A percentile compares a stretch with the other conserved stretches of the same genome.
phyloP scores from a whole-genome alignment of 176 grass and related monocot species.

The Lolium perenne region DNA sequence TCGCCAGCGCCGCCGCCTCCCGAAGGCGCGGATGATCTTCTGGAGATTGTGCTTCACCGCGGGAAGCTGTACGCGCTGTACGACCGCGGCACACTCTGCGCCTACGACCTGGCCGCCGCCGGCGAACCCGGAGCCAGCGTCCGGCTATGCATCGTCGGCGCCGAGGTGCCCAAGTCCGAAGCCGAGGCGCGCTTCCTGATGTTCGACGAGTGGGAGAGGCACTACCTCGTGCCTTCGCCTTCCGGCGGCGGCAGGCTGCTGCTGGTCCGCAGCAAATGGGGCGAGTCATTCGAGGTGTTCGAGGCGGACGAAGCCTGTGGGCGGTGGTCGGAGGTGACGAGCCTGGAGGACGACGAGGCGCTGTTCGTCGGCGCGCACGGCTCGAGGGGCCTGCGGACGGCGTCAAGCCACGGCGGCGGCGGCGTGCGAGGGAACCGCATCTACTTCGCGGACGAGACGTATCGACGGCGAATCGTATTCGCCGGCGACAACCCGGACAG shows the following conservation, averaged over 20 bases:
- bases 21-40: not conserved
- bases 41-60: not conserved
- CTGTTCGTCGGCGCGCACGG: not conserved
- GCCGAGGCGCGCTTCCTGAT: not conserved
- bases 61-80: not conserved
- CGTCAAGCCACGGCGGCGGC: not conserved
- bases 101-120: not conserved
- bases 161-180: not conserved
- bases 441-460: not conserved
- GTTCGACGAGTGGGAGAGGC: not conserved
- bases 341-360: not conserved
- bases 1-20: not conserved
- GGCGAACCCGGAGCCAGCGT: not conserved
- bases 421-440: conserved; percentile 1
- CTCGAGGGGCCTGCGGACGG: not conserved
- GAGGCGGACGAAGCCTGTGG: not conserved
- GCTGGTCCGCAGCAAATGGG: conserved; percentile 6
- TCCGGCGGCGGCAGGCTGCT: conserved; percentile 24
- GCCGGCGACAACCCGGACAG: not conserved
- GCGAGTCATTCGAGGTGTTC: not conserved
- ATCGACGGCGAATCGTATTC: not conserved
- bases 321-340: conserved; percentile 21
- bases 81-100: not conserved
- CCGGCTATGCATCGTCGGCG: not conserved
- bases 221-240: conserved; percentile 1